Conservation (phyloP, 805 yeast genomes). For the Metschnikowia matae region DNA sequence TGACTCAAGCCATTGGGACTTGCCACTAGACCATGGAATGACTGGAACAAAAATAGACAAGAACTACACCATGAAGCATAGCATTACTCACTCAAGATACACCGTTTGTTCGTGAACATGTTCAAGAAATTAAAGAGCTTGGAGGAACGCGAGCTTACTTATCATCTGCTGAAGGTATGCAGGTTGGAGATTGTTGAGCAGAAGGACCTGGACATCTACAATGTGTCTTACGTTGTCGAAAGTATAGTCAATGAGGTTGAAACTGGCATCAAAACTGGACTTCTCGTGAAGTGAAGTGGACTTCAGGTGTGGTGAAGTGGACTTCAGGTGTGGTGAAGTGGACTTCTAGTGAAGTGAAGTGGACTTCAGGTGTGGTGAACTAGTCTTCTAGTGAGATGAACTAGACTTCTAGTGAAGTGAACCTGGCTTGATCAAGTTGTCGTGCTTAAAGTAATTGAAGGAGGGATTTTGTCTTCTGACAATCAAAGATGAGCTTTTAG, state of each 20-base stretch:
- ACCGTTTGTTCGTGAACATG: conserved; percentile 57
- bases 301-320: no score
- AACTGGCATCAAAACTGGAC: conserved; percentile 7
- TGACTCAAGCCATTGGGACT: no score
- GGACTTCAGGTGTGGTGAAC: no score
- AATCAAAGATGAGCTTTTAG: conserved; percentile 39
- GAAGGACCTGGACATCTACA: conserved; percentile 59
- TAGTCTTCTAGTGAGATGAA: no score
- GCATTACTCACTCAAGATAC: conserved; percentile 54
- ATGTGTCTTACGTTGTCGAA: conserved; percentile 30
- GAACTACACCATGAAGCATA: conserved; percentile 51
- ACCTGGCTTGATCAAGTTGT: conserved; percentile 36
- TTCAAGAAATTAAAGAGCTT: conserved; percentile 42
- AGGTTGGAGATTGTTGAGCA: conserved; percentile 66
- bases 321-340: no score
- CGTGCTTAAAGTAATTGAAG: conserved; percentile 53
- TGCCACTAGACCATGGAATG: no score
- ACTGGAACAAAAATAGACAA: no score
- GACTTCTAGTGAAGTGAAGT: no score
- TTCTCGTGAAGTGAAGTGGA: no score
- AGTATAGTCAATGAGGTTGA: background rate
- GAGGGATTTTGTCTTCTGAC: conserved; percentile 61
- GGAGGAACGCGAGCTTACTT: conserved; percentile 17
- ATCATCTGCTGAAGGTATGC: conserved; percentile 42
- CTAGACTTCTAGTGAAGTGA: conserved; percentile 7